phyloP scores from a whole-genome alignment of 2,329 filamentous ascomycete species.

The Cladophialophora exuberans region DNA sequence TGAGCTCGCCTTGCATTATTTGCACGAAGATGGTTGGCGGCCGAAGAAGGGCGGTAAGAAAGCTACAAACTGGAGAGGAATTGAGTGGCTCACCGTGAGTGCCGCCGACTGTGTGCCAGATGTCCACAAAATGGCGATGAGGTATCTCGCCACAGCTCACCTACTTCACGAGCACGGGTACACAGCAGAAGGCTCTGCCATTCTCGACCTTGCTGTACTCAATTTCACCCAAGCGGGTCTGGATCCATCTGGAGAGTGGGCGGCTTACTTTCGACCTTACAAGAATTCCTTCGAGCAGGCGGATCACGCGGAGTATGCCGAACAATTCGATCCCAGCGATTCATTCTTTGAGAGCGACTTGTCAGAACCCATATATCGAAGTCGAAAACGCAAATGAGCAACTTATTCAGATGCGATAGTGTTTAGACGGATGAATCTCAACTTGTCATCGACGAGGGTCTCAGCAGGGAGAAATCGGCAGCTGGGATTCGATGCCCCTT shows the following conservation, averaged over 20 bases:
- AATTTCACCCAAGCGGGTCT: constrained; percentile 12
- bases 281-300: constrained; percentile 17
- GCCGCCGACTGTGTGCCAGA: constrained; percentile 16
- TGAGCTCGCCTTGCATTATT: constrained; percentile 22
- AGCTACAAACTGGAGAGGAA: constrained; percentile 17
- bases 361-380: too few species aligned
- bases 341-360: too few species aligned
- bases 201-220: constrained; percentile 14
- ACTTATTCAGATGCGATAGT: too few species aligned
- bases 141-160: constrained; percentile 16
- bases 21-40: constrained; percentile 28
- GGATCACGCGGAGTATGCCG: not conserved
- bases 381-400: too few species aligned
- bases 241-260: constrained; percentile 11
- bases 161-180: constrained; percentile 19
- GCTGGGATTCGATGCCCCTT: too few species aligned
- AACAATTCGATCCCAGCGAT: not conserved
- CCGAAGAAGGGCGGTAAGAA: not conserved
- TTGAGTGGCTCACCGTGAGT: constrained; percentile 26
- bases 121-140: constrained; percentile 7
- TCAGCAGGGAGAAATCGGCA: too few species aligned
- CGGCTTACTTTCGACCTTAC: constrained; percentile 13
- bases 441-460: too few species aligned
- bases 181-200: constrained; percentile 7
- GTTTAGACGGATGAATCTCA: too few species aligned